phyloP scores from a whole-genome alignment of 805 yeast genomes.

The Candida hispaniensis region DNA sequence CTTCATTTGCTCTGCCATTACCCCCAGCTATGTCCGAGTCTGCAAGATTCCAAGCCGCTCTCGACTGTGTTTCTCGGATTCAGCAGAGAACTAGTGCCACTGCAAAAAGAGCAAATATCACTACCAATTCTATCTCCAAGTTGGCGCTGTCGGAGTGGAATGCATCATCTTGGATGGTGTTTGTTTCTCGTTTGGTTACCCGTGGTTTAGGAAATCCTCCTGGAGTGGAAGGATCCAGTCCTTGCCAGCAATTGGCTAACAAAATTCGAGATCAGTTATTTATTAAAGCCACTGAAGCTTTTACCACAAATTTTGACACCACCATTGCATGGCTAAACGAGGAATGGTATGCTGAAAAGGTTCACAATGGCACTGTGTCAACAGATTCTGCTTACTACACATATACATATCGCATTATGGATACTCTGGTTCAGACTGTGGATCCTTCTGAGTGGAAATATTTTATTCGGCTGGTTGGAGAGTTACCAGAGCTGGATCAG shows the following conservation, averaged over 20 bases:
- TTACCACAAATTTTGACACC: slow-evolving; percentile 59
- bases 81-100: slow-evolving; percentile 10
- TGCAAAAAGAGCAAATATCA: slow-evolving; percentile 12
- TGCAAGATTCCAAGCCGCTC: slow-evolving; percentile 18
- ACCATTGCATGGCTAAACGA: slow-evolving; percentile 90
- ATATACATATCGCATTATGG: slow-evolving; percentile 65
- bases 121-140: slow-evolving; percentile 21
- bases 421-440: slow-evolving; percentile 70
- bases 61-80: slow-evolving; percentile 20
- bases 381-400: slow-evolving; percentile 37
- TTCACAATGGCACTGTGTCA: slow-evolving; percentile 21
- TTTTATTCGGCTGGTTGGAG: slow-evolving; percentile 75
- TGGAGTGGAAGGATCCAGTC: slow-evolving; percentile 16
- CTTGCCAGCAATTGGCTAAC: slow-evolving; percentile 27
- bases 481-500: slow-evolving; percentile 64
- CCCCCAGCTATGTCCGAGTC: slow-evolving; percentile 32
- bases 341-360: slow-evolving; percentile 69
- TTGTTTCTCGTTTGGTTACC: slow-evolving; percentile 68
- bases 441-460: slow-evolving; percentile 72
- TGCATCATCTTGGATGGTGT: slow-evolving; percentile 62
- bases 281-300: slow-evolving; percentile 60
- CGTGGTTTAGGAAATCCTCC: slow-evolving; percentile 45
- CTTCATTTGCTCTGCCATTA: slow-evolving; percentile 43
- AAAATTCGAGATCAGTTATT: slow-evolving; percentile 60
- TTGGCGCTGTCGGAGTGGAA: slow-evolving; percentile 43